Base-by-base conservation (phyloP, 331 rosid genomes). In the Quercus lobata region DNA sequence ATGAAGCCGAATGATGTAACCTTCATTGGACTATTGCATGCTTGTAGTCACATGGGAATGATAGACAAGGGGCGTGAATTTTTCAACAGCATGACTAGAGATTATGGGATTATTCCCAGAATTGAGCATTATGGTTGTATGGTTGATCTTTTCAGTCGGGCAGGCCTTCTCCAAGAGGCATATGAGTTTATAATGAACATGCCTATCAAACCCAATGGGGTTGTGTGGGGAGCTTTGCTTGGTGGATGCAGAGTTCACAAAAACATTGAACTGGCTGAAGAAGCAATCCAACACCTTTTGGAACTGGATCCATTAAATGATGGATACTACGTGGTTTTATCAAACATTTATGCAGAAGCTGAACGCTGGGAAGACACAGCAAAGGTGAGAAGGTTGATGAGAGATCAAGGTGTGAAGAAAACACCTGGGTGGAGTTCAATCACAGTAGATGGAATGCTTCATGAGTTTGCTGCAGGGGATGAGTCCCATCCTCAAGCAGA, bases 51-150 rank as follows among this genome's bases (percentile, higher is more conserved):
- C 78, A 74, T 82, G 72, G 88, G 90, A 30, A 57, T 77, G 82
- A 78, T 84, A 41, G 88, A 77, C 6, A 27, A 84, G 54, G 90
- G 90, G 22, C 84, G 69, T 24, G 77, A 84, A 41, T 79, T 84
- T 62, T 87, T 87, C 49, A 17, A 66, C 5, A 69, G 79, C 34
- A 87, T 87, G 88, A 73, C 57, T 57, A 52, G 27, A 7, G 88
- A 82, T 24, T 79, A 84, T 77, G 83, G 82, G 24, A 32, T 84
- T 76, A 77, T 76, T 53, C 90, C 86, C 5, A 72, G 35, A 69
- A 84, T 87, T 34, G 88, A 87, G 83, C 90, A 87, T 77, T 87
- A 76, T 70, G 90, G 88, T 55, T 87, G 88, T 60, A 84, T 87
- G 86, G 88, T 87, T 76, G 90, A 87, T 84, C 75, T 84, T 11